Conservation (phyloP, 306 rosid genomes). For the Inga oerstediana region DNA sequence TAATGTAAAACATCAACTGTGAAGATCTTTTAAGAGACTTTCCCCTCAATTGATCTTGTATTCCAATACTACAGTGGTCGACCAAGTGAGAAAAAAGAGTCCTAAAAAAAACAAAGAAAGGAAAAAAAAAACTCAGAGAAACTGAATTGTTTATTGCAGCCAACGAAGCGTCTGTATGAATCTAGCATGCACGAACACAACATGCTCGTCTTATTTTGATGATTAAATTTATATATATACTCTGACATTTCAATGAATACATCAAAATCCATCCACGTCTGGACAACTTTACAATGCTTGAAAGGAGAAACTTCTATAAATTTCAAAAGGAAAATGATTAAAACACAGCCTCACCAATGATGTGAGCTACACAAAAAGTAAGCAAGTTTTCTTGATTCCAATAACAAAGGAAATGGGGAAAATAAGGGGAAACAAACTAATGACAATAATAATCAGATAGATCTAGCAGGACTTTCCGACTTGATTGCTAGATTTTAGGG, state of each 20-base stretch:
- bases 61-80: no score
- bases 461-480: slow-evolving; percentile 82
- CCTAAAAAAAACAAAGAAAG: no score
- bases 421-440: slow-evolving; percentile 15
- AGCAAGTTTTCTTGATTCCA: slow-evolving; percentile 33
- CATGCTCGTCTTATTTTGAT: not conserved
- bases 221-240: not conserved
- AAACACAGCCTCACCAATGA: slow-evolving; percentile 34
- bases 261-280: slow-evolving; percentile 36
- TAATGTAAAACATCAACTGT: no score
- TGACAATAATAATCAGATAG: slow-evolving; percentile 28
- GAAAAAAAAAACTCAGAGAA: not conserved
- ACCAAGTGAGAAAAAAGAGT: no score
- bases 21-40: no score
- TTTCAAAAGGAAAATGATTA: slow-evolving; percentile 14
- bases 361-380: slow-evolving; percentile 33
- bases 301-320: slow-evolving; percentile 23
- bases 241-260: not conserved
- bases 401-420: slow-evolving; percentile 29
- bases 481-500: slow-evolving; percentile 74
- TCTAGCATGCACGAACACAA: not conserved
- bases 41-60: no score
- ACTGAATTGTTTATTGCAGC: no score
- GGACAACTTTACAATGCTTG: slow-evolving; percentile 28
- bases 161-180: not conserved